Evolutionary conservation across 2,329 filamentous ascomycete genomes (phyloP).

Genomic region (Ceratocystis variospora): DNA sequence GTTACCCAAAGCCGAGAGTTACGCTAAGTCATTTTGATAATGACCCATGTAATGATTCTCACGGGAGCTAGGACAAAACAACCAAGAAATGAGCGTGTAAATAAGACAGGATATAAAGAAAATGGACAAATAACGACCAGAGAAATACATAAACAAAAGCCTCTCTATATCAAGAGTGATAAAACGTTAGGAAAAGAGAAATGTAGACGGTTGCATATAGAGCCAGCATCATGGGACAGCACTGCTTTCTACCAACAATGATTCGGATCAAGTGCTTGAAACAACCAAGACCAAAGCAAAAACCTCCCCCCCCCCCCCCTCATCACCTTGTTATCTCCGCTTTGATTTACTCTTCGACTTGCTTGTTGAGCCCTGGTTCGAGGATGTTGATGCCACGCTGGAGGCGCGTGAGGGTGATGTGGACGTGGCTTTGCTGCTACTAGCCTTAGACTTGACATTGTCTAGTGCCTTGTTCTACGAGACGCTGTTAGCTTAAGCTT

Average conservation of each 20-base stretch:
- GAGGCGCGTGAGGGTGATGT: conserved; percentile 69
- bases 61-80: neutral
- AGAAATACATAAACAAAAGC: neutral
- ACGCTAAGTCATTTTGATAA: neutral
- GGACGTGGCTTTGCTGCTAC: conserved; percentile 60
- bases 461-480: conserved; percentile 83
- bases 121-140: neutral
- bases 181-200: neutral
- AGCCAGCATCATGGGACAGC: neutral
- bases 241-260: too few species aligned
- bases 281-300: conserved; percentile 5
- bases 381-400: conserved; percentile 67
- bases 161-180: neutral
- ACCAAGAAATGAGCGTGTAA: neutral
- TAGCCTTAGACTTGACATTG: conserved; percentile 55
- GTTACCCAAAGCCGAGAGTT: neutral
- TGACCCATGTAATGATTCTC: neutral
- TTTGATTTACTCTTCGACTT: conserved; percentile 43
- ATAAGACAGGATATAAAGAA: neutral
- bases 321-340: conserved; percentile 25
- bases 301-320: neutral
- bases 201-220: neutral
- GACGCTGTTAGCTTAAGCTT: conserved; percentile 5
- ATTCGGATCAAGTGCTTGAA: neutral
- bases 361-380: conserved; percentile 27